Evolutionary conservation across 352 stramenopile genomes (phyloP), one percentile per base, ranked within the genome.

Genomic region (Pythium folliculosum): DNA sequence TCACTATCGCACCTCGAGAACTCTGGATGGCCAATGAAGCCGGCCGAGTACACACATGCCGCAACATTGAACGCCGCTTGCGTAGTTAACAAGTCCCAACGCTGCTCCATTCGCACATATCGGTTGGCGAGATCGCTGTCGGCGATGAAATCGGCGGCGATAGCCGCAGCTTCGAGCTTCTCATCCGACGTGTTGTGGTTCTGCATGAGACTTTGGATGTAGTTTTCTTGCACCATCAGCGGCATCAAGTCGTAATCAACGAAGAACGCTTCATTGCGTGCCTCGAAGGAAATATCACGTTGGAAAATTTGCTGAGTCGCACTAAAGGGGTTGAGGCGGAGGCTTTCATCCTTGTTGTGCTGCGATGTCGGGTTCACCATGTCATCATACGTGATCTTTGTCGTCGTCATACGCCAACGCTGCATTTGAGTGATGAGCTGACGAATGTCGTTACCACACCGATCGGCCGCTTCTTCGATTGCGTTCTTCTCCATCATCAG

Each of bases 161-260:
- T 67, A 65, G 95, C 79, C 82, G 84, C 70, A 44, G 72, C 59
- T 44, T 98, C 81, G 14, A 99, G 72, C 58, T 91, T 93, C 45
- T 95, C 77, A 22, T 92, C 77, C 0, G 78, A 83, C 38, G 79
- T 80, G 19, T 67, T 84, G 38, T 76, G 68, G 67, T 92, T 88
- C 63, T 82, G 89, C 80, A 90, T 90, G 58, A 95, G 85, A 60
- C 84, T 93, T 57, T 89, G 76, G 37, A 95, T 88, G 70, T 94
- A 91, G 63, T 96, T 88, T 71, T 92, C 89, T 69, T 99, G 95
- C 6, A 99, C 75, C 76, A 99, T 92, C 30, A 99, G 78, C 19
- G 97, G 97, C 77, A 98, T 97, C 40, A 99, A 80, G 74, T 97
- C 95, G 72, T 99, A 99, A 77, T 99, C 97, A 17, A 98, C 96